phyloP scores from a whole-genome alignment of 768 basidiomycete genomes.

The Tephrocybe sp. region DNA sequence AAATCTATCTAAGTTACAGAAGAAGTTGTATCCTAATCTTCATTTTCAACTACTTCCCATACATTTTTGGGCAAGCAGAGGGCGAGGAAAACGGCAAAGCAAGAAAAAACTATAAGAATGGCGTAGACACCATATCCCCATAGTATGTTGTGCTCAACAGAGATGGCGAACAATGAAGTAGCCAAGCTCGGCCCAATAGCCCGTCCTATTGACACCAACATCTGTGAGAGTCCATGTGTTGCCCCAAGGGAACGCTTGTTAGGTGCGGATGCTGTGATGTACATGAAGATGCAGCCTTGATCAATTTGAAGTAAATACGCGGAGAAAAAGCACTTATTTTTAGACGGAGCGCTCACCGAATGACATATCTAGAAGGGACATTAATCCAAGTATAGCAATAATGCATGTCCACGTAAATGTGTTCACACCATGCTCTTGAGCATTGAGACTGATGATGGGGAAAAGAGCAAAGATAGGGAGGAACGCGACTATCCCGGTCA shows the following conservation, averaged over 20 bases:
- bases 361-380: slow-evolving; percentile 36
- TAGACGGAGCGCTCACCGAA: slow-evolving; percentile 30
- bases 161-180: slow-evolving; percentile 51
- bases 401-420: slow-evolving; percentile 36
- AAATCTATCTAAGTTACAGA: too few species aligned
- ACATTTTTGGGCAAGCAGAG: slow-evolving; percentile 28
- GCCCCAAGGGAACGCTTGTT: slow-evolving; percentile 47
- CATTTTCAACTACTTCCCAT: not conserved
- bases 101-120: slow-evolving; percentile 30
- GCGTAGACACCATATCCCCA: slow-evolving; percentile 47
- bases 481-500: slow-evolving; percentile 19
- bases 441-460: slow-evolving; percentile 39
- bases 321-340: not conserved
- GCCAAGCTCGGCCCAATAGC: slow-evolving; percentile 47
- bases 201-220: slow-evolving; percentile 39
- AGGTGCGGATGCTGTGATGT: slow-evolving; percentile 46
- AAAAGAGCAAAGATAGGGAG: slow-evolving; percentile 35
- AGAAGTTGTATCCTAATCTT: too few species aligned
- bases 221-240: slow-evolving; percentile 48
- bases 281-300: slow-evolving; percentile 51
- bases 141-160: slow-evolving; percentile 43
- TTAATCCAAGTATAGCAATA: slow-evolving; percentile 20
- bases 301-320: not conserved
- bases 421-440: slow-evolving; percentile 24
- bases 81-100: slow-evolving; percentile 30